A percentile compares a stretch with the other conserved stretches of the same genome.
These are phyloP conservation scores for Tetrahymena elliotti DNA, from an alignment of 73 alveolate genomes.

Conservation along the genomic window DNA sequence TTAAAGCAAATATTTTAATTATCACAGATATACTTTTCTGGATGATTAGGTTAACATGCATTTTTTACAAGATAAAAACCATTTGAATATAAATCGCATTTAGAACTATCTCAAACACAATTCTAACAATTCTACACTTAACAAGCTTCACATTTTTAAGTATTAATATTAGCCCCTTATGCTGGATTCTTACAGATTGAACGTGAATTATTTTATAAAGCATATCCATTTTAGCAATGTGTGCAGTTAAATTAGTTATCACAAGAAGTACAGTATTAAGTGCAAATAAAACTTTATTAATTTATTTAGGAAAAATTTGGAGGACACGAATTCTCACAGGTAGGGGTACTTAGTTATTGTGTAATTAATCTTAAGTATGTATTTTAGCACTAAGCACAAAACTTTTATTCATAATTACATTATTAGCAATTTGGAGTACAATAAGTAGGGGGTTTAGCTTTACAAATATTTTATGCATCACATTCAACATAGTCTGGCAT, in stretches of 20 bases:
- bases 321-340: background rate
- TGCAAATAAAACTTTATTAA: background rate
- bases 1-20: background rate
- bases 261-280: background rate
- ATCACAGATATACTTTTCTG: background rate
- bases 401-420: background rate
- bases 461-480: background rate
- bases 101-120: background rate
- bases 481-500: background rate
- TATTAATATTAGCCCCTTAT: background rate
- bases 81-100: background rate
- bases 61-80: background rate
- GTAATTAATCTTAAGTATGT: background rate
- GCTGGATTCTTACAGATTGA: background rate
- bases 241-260: background rate
- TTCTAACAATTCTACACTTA: background rate
- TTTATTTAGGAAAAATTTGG: background rate
- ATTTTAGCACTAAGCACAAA: background rate
- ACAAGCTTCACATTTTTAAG: background rate
- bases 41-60: background rate
- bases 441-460: background rate
- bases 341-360: background rate
- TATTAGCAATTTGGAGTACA: background rate
- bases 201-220: background rate
- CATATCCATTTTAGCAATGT: background rate